These are phyloP conservation scores for Heracleum sosnowskyi DNA, from an alignment of 129 eudicot genomes.

Conservation along the genomic window DNA sequence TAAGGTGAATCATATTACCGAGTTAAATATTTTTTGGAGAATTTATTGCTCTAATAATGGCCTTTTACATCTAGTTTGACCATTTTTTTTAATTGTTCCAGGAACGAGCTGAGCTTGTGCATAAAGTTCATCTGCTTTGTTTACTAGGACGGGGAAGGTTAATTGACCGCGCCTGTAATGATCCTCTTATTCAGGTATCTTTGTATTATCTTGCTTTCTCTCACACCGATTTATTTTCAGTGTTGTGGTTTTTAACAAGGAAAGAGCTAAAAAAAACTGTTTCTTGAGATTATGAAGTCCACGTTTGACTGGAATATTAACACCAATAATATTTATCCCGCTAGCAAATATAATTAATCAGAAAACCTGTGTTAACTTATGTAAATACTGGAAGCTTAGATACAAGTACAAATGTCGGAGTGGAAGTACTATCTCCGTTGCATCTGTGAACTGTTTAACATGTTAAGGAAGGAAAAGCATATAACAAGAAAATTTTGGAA, in stretches of 20 bases:
- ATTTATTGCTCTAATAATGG: background rate
- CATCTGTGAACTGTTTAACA: background rate
- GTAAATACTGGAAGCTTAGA: background rate
- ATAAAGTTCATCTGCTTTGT: constrained; percentile 81
- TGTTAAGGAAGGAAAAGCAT: background rate
- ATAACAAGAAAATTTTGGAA: background rate
- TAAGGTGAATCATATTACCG: constrained; percentile 41
- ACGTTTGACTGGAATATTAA: background rate
- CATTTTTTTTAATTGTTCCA: constrained; percentile 18
- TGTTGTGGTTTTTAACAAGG: background rate
- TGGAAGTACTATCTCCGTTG: background rate
- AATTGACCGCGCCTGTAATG: constrained; percentile 70
- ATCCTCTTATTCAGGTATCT: constrained; percentile 77
- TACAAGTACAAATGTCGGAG: background rate
- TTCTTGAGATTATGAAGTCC: background rate
- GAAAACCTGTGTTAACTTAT: background rate
- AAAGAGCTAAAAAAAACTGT: too few relatives aligned
- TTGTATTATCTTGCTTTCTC: background rate
- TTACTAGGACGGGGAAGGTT: constrained; percentile 79
- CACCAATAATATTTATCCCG: background rate
- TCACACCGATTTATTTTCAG: background rate
- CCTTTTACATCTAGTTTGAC: constrained; percentile 6
- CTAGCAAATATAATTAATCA: background rate
- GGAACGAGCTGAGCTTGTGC: constrained; percentile 81
- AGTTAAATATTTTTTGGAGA: background rate